These are phyloP conservation scores for Dentipellis sp. DNA, from an alignment of 768 basidiomycete genomes.

Conservation along the genomic window DNA sequence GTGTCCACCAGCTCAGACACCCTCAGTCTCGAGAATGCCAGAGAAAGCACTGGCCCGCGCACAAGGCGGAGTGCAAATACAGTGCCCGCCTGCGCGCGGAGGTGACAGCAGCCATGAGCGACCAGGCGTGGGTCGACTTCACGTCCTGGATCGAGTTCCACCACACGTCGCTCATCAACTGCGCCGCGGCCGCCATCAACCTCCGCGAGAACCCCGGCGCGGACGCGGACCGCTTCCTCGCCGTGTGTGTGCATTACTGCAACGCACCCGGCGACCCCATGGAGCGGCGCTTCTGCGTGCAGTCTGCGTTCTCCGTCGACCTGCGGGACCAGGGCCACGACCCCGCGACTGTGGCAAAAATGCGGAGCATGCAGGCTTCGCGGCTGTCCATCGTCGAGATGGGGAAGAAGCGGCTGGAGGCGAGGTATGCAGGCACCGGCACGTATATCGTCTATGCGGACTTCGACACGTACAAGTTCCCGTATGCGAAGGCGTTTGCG, in stretches of 20 bases:
- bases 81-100: background rate
- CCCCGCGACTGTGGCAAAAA: no score
- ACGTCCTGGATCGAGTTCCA: slow-evolving; percentile 1
- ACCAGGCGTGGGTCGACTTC: slow-evolving; percentile 1
- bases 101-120: background rate
- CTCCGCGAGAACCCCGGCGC: background rate
- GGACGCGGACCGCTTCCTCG: background rate
- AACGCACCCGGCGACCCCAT: background rate
- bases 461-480: background rate
- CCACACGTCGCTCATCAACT: background rate
- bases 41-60: background rate
- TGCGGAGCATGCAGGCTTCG: no score
- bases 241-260: background rate
- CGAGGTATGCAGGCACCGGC: slow-evolving; percentile 1
- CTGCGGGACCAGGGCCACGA: background rate
- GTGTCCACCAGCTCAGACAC: background rate
- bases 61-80: background rate
- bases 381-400: background rate
- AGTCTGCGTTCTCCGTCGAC: background rate
- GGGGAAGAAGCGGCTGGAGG: background rate
- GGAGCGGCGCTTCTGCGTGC: background rate
- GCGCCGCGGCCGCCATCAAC: background rate
- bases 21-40: background rate
- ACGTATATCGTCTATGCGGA: background rate
- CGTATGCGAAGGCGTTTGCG: slow-evolving; percentile 3